phyloP scores from a whole-genome alignment of 768 basidiomycete genomes.

The Podaxis rugospora region DNA sequence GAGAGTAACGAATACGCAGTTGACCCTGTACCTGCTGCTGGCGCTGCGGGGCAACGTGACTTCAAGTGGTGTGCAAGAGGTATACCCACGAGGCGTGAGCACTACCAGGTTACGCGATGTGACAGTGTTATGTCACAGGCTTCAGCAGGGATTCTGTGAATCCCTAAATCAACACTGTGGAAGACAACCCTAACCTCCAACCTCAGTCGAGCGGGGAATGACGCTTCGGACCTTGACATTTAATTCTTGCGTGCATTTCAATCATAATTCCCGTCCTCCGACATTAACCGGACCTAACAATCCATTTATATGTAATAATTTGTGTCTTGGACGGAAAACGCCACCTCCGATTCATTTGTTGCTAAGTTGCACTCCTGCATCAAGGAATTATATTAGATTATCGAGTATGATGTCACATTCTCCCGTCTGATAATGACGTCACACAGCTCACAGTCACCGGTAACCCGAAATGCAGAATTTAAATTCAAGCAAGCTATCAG shows the following conservation, averaged over 20 bases:
- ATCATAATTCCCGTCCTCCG: not conserved
- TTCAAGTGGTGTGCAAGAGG: not conserved
- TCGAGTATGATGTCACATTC: constrained; percentile 4
- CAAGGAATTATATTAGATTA: not conserved
- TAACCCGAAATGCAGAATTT: not conserved
- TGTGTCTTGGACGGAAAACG: not conserved
- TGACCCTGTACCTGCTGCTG: not conserved
- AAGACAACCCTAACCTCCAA: too few relatives aligned
- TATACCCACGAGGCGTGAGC: too few relatives aligned
- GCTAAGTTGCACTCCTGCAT: constrained; percentile 1
- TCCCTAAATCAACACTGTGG: too few relatives aligned
- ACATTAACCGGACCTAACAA: not conserved
- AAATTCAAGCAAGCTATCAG: not conserved
- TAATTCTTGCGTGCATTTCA: too few relatives aligned
- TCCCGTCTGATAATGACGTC: constrained; percentile 1
- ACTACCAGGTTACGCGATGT: too few relatives aligned
- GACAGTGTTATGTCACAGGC: too few relatives aligned
- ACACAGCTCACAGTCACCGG: not conserved
- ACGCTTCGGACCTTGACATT: too few relatives aligned
- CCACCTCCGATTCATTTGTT: not conserved
- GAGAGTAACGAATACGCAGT: not conserved
- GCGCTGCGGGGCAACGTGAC: not conserved
- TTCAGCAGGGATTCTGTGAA: too few relatives aligned
- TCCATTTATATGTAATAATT: not conserved
- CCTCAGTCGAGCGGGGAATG: too few relatives aligned